These are phyloP conservation scores for Venturia pyrina DNA, from an alignment of 2,329 filamentous ascomycete species.

Conservation along the genomic window DNA sequence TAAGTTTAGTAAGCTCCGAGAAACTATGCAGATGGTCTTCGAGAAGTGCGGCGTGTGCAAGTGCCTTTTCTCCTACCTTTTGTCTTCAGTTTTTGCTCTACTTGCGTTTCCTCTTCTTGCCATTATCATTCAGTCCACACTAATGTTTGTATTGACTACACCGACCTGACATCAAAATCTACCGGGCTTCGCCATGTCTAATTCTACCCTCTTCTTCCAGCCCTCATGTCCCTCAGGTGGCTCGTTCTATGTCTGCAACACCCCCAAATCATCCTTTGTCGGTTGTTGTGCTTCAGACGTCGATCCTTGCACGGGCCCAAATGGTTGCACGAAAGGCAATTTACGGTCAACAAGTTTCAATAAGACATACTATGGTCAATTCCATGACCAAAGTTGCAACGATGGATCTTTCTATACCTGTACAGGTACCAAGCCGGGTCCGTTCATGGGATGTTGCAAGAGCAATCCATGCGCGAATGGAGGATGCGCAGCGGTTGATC, in stretches of 20 bases:
- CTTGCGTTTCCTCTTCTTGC: neutral
- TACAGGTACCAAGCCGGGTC: neutral
- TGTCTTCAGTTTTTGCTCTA: neutral
- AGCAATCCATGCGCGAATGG: slow-evolving; percentile 5
- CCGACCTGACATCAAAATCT: neutral
- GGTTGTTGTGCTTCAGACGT: neutral
- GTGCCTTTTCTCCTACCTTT: neutral
- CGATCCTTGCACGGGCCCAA: neutral
- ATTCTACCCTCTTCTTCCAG: neutral
- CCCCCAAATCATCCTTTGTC: neutral
- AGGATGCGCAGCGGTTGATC: neutral
- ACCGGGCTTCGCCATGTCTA: neutral
- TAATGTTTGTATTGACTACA: neutral
- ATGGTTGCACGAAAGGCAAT: neutral
- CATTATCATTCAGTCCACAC: neutral
- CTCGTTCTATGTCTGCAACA: slow-evolving; percentile 4
- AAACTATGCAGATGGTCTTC: neutral
- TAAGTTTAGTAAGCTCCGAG: neutral
- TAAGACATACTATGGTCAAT: neutral
- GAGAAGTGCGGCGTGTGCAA: neutral
- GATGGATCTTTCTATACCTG: slow-evolving; percentile 8
- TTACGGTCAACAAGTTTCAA: neutral
- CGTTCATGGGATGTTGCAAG: slow-evolving; percentile 3
- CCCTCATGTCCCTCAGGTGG: slow-evolving; percentile 1
- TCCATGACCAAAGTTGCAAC: slow-evolving; percentile 5